These are phyloP conservation scores for Lumnitzera racemosa DNA, from an alignment of 345 rosid species.

Conservation along the genomic window DNA sequence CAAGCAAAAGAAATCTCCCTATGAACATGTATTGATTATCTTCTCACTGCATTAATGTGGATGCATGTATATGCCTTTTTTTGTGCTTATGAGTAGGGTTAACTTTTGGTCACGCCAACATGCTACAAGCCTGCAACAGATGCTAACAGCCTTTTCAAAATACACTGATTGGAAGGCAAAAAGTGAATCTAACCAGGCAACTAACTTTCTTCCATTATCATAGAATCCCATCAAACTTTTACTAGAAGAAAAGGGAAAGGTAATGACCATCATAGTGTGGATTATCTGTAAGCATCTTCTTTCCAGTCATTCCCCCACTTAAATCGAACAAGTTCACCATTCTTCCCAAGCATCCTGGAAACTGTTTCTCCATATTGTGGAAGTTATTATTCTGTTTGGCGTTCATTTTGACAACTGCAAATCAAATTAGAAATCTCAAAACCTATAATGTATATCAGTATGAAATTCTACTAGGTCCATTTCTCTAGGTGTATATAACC, in stretches of 20 bases:
- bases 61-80: too few species aligned
- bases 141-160: too few species aligned
- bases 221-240: too few species aligned
- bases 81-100: too few species aligned
- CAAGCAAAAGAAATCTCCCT: background rate
- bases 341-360: slow-evolving; percentile 74
- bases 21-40: too few species aligned
- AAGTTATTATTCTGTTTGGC: slow-evolving; percentile 37
- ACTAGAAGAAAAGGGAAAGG: background rate
- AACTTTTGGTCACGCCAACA: too few species aligned
- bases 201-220: too few species aligned
- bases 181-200: too few species aligned
- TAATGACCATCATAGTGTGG: slow-evolving; percentile 55
- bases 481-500: too few species aligned
- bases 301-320: slow-evolving; percentile 42
- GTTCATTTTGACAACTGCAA: slow-evolving; percentile 52
- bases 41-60: too few species aligned
- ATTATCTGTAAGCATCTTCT: slow-evolving; percentile 39
- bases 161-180: too few species aligned
- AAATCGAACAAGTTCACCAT: slow-evolving; percentile 70
- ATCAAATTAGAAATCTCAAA: background rate
- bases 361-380: slow-evolving; percentile 39
- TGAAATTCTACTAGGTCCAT: background rate
- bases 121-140: too few species aligned
- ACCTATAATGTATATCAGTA: background rate